Conservation (phyloP, 768 basidiomycete genomes). For the Leccinellum luteum region DNA sequence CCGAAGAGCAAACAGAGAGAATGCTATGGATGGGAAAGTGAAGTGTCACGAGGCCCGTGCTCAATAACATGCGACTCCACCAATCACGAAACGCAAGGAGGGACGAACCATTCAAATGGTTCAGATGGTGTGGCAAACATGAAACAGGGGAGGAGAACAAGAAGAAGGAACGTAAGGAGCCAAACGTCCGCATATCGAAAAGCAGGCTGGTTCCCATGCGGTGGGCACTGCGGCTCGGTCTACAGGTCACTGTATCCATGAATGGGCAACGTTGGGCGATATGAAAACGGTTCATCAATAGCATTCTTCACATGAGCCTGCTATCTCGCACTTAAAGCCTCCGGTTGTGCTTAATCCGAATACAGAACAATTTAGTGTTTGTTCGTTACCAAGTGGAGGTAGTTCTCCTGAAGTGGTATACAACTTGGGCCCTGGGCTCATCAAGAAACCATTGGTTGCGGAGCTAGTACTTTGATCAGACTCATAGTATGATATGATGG, state of each 20-base stretch:
- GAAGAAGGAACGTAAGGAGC: slow-evolving; percentile 1
- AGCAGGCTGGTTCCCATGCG: slow-evolving; percentile 15
- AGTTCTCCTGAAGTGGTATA: slow-evolving; percentile 15
- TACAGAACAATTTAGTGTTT: slow-evolving; percentile 7
- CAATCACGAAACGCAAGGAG: slow-evolving; percentile 1
- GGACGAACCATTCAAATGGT: not conserved
- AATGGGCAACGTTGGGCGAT: slow-evolving; percentile 21
- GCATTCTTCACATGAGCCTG: slow-evolving; percentile 24
- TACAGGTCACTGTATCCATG: slow-evolving; percentile 11
- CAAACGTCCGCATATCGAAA: slow-evolving; percentile 14
- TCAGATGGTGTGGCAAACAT: not conserved
- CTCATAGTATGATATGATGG: slow-evolving; percentile 2
- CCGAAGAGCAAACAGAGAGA: slow-evolving; percentile 10
- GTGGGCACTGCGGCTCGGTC: not conserved
- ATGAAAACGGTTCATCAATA: slow-evolving; percentile 24
- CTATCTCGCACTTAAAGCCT: slow-evolving; percentile 18
- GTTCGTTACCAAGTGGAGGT: slow-evolving; percentile 17
- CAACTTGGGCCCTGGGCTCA: not conserved
- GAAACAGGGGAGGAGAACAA: not conserved
- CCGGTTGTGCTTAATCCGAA: slow-evolving; percentile 19
- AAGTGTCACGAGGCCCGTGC: not conserved
- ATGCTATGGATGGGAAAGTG: slow-evolving; percentile 1
- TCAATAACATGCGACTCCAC: not conserved
- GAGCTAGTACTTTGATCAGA: not conserved
- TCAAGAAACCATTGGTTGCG: slow-evolving; percentile 3